A percentile compares a stretch with the other conserved stretches of the same genome.
Evolutionary conservation across 345 rosid species (phyloP).

Genomic region (Laguncularia racemosa): DNA sequence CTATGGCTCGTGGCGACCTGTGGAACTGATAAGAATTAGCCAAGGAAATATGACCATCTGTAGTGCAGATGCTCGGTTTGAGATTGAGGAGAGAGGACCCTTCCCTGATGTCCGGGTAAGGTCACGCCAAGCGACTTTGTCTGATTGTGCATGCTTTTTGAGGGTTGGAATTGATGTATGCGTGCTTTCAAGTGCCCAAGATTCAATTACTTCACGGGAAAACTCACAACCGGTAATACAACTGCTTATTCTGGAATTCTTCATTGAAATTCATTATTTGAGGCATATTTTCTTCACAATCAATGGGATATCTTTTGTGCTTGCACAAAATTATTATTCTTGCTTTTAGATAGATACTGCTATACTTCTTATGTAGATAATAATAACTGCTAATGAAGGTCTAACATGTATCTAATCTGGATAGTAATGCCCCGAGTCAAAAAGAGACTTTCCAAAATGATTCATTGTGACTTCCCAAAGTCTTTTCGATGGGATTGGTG

Average conservation of each 20-base stretch:
- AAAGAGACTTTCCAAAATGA: too few species aligned
- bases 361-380: too few species aligned
- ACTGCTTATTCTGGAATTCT: neutral
- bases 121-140: slow-evolving; percentile 52
- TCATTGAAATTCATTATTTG: neutral
- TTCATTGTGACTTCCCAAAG: too few species aligned
- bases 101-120: slow-evolving; percentile 51
- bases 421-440: too few species aligned
- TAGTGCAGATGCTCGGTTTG: slow-evolving; percentile 24
- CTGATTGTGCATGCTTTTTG: slow-evolving; percentile 66
- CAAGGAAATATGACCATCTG: slow-evolving; percentile 41
- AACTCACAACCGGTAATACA: slow-evolving; percentile 33
- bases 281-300: too few species aligned
- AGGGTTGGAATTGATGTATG: slow-evolving; percentile 80
- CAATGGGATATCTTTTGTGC: too few species aligned
- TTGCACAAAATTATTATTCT: too few species aligned
- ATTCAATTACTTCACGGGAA: slow-evolving; percentile 20
- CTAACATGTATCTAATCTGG: too few species aligned
- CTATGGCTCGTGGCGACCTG: slow-evolving; percentile 54
- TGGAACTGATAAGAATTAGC: slow-evolving; percentile 41
- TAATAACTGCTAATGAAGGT: too few species aligned
- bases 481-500: too few species aligned
- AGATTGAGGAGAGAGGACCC: slow-evolving; percentile 32
- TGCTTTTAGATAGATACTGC: too few species aligned
- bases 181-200: slow-evolving; percentile 28